A percentile compares a stretch with the other conserved stretches of the same genome.
Conservation (phyloP, 345 rosid genomes). For the Hibiscus syriacus region DNA sequence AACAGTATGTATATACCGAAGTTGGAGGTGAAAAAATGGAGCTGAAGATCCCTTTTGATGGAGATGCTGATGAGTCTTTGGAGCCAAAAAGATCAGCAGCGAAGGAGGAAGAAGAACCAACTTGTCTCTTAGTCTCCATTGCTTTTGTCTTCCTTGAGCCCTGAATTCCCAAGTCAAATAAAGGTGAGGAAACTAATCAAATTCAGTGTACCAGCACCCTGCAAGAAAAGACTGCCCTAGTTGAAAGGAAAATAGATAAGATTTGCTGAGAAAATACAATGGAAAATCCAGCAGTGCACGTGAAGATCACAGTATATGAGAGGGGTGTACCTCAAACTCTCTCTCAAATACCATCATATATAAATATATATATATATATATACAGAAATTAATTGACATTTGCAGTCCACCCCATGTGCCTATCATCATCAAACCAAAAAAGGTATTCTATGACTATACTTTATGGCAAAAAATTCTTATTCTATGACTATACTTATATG, state of each 20-base stretch:
- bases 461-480: background rate
- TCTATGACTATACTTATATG: background rate
- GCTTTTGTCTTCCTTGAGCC: background rate
- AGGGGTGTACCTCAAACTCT: background rate
- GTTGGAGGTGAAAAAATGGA: constrained; percentile 62
- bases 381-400: background rate
- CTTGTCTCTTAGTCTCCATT: constrained; percentile 52
- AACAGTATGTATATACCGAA: constrained; percentile 24
- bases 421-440: background rate
- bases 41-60: constrained; percentile 47
- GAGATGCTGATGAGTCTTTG: constrained; percentile 39
- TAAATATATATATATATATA: background rate
- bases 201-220: background rate
- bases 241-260: background rate
- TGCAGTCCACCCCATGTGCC: constrained; percentile 7
- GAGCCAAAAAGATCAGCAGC: constrained; percentile 60
- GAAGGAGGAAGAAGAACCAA: constrained; percentile 42
- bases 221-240: background rate
- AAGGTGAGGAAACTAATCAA: background rate
- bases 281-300: background rate
- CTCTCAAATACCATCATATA: background rate
- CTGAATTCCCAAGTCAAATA: background rate
- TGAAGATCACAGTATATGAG: background rate
- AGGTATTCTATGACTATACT: background rate
- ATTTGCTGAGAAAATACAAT: constrained; percentile 4